A percentile compares a stretch with the other conserved stretches of the same genome.
Evolutionary conservation across 495 filamentous ascomycete genomes (phyloP).

Genomic region (Ascobolus immersus): DNA sequence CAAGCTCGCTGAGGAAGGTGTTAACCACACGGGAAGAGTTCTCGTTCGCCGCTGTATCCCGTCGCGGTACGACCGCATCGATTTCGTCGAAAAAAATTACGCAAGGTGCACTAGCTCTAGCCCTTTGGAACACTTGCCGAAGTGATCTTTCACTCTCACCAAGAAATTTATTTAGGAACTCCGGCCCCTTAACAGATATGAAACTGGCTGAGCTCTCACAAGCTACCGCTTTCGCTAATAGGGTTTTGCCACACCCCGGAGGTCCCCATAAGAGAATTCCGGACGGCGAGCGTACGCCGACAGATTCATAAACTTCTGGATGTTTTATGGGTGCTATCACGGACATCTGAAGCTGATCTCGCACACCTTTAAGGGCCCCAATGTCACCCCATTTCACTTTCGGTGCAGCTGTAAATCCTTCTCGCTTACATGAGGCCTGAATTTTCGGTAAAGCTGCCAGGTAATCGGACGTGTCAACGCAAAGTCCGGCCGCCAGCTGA

Average conservation of each 20-base stretch:
- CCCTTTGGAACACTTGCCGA: slow-evolving; percentile 73
- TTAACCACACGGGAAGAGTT: slow-evolving; percentile 78
- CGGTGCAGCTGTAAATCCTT: slow-evolving; percentile 93
- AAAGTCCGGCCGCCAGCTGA: too few relatives aligned
- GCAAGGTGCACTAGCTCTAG: slow-evolving; percentile 64
- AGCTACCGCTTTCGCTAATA: slow-evolving; percentile 86
- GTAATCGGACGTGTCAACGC: too few relatives aligned
- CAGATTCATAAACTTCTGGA: slow-evolving; percentile 50
- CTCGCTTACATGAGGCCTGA: slow-evolving; percentile 77
- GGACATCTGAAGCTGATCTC: slow-evolving; percentile 58
- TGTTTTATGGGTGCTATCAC: slow-evolving; percentile 81
- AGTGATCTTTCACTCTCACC: slow-evolving; percentile 86
- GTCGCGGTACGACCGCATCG: slow-evolving; percentile 67
- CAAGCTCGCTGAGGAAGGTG: slow-evolving; percentile 84
- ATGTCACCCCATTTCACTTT: slow-evolving; percentile 89
- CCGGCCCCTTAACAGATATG: slow-evolving; percentile 64
- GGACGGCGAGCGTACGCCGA: slow-evolving; percentile 70
- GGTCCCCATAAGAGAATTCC: slow-evolving; percentile 93
- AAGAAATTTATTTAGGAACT: slow-evolving; percentile 84
- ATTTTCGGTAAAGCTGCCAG: slow-evolving; percentile 55
- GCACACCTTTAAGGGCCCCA: slow-evolving; percentile 54
- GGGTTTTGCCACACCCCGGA: slow-evolving; percentile 87
- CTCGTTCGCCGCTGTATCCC: slow-evolving; percentile 59
- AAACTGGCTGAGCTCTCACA: slow-evolving; percentile 92
- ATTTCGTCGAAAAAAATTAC: slow-evolving; percentile 97